Evolutionary conservation across 371 early-diverging fungal genomes (phyloP).

Genomic region (Mortierella sp.): DNA sequence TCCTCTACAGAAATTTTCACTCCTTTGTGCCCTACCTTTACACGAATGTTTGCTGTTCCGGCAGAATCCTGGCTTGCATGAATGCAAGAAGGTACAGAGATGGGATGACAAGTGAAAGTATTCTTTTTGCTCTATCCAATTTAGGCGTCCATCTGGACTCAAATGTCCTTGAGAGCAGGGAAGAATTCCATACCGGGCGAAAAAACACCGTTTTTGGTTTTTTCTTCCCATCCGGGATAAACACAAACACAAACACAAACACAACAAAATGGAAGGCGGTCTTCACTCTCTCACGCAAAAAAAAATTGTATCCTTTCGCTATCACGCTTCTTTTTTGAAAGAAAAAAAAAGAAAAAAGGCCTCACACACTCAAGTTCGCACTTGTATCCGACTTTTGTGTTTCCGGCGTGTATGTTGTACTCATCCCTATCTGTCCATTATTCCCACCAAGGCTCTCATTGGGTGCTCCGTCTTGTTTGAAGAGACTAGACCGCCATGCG

Average conservation of each 20-base stretch:
- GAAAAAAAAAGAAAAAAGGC: background rate
- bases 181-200: background rate
- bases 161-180: background rate
- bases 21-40: background rate
- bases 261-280: background rate
- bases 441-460: background rate
- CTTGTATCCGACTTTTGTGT: background rate
- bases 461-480: background rate
- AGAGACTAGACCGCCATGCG: background rate
- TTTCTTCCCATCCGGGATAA: background rate
- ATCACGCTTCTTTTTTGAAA: background rate
- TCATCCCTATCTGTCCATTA: background rate
- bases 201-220: background rate
- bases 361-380: background rate
- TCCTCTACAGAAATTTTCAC: too few species aligned
- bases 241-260: background rate
- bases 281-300: conserved; percentile 8
- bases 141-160: background rate
- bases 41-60: background rate
- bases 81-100: background rate
- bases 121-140: background rate
- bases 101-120: background rate
- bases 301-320: background rate
- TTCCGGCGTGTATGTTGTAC: background rate
- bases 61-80: background rate